Percentiles rank a stretch among this genome's conserved stretches.
phyloP scores from a whole-genome alignment of 148 eudicot genomes.

The Rhododendron molle region DNA sequence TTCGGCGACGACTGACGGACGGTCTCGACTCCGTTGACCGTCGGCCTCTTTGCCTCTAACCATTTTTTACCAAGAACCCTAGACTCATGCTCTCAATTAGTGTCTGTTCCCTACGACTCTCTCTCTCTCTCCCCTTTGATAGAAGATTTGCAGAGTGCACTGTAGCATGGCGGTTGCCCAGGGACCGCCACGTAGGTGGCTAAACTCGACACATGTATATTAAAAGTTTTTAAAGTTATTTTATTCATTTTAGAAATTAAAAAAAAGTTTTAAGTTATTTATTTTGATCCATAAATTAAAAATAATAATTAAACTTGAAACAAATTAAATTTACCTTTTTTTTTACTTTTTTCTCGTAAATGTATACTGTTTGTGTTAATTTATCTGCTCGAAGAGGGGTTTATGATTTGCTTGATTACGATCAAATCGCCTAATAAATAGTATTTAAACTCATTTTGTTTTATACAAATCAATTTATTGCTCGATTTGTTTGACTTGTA shows the following conservation, averaged over 20 bases:
- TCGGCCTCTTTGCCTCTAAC: conserved; percentile 17
- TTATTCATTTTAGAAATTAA: too few relatives aligned
- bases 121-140: background rate
- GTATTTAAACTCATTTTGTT: too few relatives aligned
- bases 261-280: too few relatives aligned
- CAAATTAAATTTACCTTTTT: too few relatives aligned
- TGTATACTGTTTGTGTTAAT: too few relatives aligned
- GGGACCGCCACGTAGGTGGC: background rate
- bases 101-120: background rate
- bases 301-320: too few relatives aligned
- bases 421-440: too few relatives aligned
- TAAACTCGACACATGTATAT: background rate
- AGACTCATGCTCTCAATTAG: conserved; percentile 10
- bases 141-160: background rate
- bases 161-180: background rate
- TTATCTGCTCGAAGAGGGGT: background rate
- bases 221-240: too few relatives aligned
- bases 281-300: too few relatives aligned
- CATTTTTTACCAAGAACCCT: conserved; percentile 26
- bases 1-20: background rate
- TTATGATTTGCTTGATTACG: too few relatives aligned
- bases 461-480: background rate
- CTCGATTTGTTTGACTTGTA: background rate
- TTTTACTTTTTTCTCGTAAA: too few relatives aligned
- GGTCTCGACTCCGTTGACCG: conserved; percentile 7